phyloP scores from a whole-genome alignment of 495 filamentous ascomycete species.

The Lophiotrema nucula region DNA sequence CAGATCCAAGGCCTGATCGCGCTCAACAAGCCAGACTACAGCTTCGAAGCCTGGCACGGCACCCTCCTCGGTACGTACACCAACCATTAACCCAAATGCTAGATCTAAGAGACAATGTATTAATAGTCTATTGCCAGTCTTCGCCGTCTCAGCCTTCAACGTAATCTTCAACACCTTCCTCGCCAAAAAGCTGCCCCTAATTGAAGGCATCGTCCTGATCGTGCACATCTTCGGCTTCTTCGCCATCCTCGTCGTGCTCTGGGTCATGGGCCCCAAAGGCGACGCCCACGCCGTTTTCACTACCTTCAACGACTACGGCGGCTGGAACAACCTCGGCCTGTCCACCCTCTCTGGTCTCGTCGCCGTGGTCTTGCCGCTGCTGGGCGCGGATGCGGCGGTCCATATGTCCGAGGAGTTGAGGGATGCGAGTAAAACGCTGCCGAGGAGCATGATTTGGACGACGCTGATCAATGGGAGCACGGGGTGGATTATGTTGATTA shows the following conservation, averaged over 20 bases:
- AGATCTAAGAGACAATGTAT: no score
- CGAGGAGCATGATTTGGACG: slow-evolving; percentile 38
- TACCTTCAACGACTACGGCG: slow-evolving; percentile 53
- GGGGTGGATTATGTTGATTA: slow-evolving; percentile 30
- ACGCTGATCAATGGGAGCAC: slow-evolving; percentile 33
- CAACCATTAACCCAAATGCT: no score
- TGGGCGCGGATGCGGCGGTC: slow-evolving; percentile 34
- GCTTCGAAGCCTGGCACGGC: slow-evolving; percentile 57
- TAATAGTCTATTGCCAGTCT: no score
- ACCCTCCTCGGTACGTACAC: no score
- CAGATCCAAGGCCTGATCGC: slow-evolving; percentile 61
- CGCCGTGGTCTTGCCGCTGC: slow-evolving; percentile 46
- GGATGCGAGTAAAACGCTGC: slow-evolving; percentile 33
- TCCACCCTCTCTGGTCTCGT: slow-evolving; percentile 57
- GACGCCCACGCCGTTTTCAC: slow-evolving; percentile 52
- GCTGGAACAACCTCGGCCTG: slow-evolving; percentile 54
- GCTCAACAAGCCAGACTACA: slow-evolving; percentile 49
- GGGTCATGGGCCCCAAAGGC: slow-evolving; percentile 51
- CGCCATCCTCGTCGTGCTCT: slow-evolving; percentile 60
- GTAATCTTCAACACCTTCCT: slow-evolving; percentile 58
- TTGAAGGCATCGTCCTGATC: slow-evolving; percentile 58
- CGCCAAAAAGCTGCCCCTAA: slow-evolving; percentile 52
- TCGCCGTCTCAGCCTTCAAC: slow-evolving; percentile 51
- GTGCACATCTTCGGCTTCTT: slow-evolving; percentile 63
- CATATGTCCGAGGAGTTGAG: slow-evolving; percentile 41